Evolutionary conservation across 2,329 filamentous ascomycete genomes (phyloP), one percentile per base, ranked within the genome.

Genomic region (Monosporascus sp.): DNA sequence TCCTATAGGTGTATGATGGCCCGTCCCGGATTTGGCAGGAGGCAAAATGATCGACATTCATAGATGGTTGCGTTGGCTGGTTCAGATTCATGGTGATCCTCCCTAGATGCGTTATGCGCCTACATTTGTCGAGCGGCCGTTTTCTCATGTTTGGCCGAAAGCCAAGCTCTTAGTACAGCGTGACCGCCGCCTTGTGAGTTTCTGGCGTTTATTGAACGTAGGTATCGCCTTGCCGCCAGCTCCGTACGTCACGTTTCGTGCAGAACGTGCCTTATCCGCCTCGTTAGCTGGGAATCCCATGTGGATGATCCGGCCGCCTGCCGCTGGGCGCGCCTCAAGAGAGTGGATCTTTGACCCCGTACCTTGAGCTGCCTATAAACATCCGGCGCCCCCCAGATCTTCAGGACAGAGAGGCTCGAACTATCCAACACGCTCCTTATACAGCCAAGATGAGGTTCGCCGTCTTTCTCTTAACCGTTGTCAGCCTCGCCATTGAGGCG

Each of bases 381-480:
- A 46, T 27, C 43, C 43, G 43, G 40, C 8, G 9, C 9, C 19
- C 38, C 38, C 38, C 16, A 1, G 19, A 41, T n/a, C 17, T 9
- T 20, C 38, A 26, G 14, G 14, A 22, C n/a, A 46, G 24, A 46
- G 43, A 5, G 4, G 20, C 24, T 46, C 16, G 43, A 35, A 35
- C 31, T 35, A 4, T 14, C 31, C 31, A 35, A 35, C 9, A 11
- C 9, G 11, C 31, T 35, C 31, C 11, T 35, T 35, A 35, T 35
- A 14, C 9, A 35, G 16, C 24, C 59, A 64, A 57, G 20, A 69
- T 69, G 67, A 61, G 62, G 54, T 63, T 68, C 48, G 62, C 62
- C 27, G 60, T 61, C 19, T 58, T 69, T 51, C 48, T 69, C 52
- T 53, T 63, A 59, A 63, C 65, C 59, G 58, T 63, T 24, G 47